Conservation (phyloP, 2,329 filamentous ascomycete species). For the Sphaerulina populicola region DNA sequence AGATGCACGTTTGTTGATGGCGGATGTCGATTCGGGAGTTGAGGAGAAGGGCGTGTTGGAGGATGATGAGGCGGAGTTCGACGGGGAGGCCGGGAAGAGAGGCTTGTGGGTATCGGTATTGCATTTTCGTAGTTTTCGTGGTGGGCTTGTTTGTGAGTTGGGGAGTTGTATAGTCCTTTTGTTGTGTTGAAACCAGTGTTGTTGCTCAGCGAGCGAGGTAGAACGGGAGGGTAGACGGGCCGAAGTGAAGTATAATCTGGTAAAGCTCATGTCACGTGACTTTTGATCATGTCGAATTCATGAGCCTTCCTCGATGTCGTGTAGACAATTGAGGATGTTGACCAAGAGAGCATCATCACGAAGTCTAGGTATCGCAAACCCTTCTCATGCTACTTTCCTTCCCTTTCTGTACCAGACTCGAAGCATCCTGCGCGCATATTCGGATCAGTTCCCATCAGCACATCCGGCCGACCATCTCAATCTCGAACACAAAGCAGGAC, state of each 20-base stretch:
- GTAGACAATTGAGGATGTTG: background rate
- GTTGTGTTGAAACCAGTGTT: no score
- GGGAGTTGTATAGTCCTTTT: no score
- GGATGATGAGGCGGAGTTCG: constrained; percentile 1
- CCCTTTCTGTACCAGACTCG: constrained; percentile 29
- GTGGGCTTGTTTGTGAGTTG: background rate
- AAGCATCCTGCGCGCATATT: constrained; percentile 22
- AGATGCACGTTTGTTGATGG: background rate
- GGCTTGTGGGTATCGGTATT: background rate
- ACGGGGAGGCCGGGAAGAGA: constrained; percentile 1
- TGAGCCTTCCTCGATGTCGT: no score
- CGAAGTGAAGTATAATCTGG: no score
- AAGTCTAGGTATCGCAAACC: background rate
- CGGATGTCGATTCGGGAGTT: constrained; percentile 1
- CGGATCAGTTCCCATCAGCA: background rate
- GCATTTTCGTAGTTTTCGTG: background rate
- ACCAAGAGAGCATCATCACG: background rate
- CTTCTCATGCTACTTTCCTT: constrained; percentile 10
- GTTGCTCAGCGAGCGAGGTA: no score
- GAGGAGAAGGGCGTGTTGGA: background rate
- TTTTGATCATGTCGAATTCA: no score
- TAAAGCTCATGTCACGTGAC: no score
- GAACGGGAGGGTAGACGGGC: no score
- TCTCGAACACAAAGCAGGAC: constrained; percentile 1
- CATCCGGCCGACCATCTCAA: background rate